phyloP scores from a whole-genome alignment of 495 filamentous ascomycete genomes.

The Hypoxylon trugodes region DNA sequence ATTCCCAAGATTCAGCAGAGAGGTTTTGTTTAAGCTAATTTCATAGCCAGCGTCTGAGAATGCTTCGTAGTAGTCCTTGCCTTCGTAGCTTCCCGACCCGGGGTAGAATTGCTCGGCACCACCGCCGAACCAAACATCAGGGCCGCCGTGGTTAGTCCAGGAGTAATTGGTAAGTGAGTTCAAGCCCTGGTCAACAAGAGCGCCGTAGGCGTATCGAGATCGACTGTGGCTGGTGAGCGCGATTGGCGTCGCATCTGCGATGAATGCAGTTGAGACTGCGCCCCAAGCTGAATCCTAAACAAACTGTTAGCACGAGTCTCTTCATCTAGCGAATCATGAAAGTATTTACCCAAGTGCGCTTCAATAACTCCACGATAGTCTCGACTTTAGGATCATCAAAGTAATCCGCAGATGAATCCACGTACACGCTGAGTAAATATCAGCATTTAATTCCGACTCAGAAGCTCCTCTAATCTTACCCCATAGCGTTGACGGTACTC shows the following conservation, averaged over 20 bases:
- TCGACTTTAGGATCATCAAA: constrained; percentile 83
- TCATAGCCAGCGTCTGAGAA: constrained; percentile 72
- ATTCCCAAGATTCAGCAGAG: constrained; percentile 60
- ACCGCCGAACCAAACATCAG: constrained; percentile 76
- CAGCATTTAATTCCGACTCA: too few species aligned
- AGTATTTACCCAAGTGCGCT: constrained; percentile 62
- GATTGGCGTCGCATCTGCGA: constrained; percentile 77
- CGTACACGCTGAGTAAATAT: constrained; percentile 63
- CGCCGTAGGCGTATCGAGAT: constrained; percentile 66
- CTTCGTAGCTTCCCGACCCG: constrained; percentile 59
- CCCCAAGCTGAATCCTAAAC: constrained; percentile 55
- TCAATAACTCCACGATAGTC: constrained; percentile 75
- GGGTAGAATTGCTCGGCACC: constrained; percentile 77
- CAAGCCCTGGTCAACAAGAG: constrained; percentile 68
- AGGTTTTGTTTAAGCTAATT: constrained; percentile 71
- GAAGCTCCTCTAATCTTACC: constrained; percentile 44
- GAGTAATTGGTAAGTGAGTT: constrained; percentile 69
- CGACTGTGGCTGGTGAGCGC: constrained; percentile 72
- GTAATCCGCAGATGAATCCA: constrained; percentile 67
- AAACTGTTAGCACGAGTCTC: neutral
- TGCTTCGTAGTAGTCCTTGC: constrained; percentile 71
- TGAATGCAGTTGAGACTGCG: constrained; percentile 70
- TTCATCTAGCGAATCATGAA: neutral
- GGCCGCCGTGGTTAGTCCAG: constrained; percentile 71
- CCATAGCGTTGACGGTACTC: constrained; percentile 74